Evolutionary conservation across 768 basidiomycete species (phyloP), one percentile per base, ranked within the genome.

Genomic region (Rhizopogon roseolus): DNA sequence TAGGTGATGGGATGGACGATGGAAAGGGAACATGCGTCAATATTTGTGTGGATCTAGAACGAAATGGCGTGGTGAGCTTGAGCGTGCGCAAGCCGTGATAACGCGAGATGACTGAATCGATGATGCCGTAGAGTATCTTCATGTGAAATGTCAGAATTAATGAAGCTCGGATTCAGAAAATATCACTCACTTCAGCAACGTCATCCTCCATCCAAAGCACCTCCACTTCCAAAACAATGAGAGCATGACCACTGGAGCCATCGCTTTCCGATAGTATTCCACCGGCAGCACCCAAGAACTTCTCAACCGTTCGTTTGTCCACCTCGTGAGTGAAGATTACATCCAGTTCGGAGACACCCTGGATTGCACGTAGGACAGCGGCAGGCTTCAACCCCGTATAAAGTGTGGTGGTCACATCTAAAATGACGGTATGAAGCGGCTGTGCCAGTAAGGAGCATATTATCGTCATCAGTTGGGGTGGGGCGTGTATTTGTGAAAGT

Each of bases 271-370:
- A 53, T 11, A 68, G 27, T 45, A 61, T 60, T 34, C 52, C 56
- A 14, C 67, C 67, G 16, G 64, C 62, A 0, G 60, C 54, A 0
- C 58, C 64, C 22, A 68, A 63, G 37, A 68, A 68, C 32, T 68
- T 68, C 39, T 70, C 67, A 9, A 64, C 66, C 0, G 68, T 68
- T 45, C 67, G 52, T 59, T 64, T 68, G 46, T 68, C 67, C n/a
- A 68, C 67, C 22, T 65, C 68, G n/a, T 67, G 56, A 3, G 54
- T 60, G 40, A 68, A 68, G 39, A 68, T 37, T 36, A 68, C 49
- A 28, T 63, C 62, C 68, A 68, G 60, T 22, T 68, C 57, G 13
- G 57, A 60, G 19, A 69, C 65, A 2, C 69, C 69, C 5, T 54
- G 56, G 1, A 68, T 48, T 8, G 63, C 56, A 39, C 67, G 67